These are phyloP conservation scores for Solanum piurae DNA, from an alignment of 257 asterid species.

Conservation along the genomic window DNA sequence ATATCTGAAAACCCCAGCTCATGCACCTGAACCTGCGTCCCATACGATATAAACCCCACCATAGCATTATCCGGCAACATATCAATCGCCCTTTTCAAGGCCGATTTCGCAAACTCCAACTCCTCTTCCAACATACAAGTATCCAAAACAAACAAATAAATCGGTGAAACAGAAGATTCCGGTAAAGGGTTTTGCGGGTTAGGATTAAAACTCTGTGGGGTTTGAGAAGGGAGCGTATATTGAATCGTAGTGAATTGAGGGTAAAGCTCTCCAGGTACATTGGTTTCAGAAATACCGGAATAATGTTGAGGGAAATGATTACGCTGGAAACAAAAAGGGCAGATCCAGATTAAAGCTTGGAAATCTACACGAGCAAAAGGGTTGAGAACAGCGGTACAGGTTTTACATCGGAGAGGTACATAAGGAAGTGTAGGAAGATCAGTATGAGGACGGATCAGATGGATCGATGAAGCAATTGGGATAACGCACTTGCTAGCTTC, in stretches of 20 bases:
- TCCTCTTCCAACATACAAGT: constrained; percentile 97
- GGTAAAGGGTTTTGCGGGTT: constrained; percentile 43
- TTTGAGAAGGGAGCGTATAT: constrained; percentile 22
- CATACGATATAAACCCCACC: constrained; percentile 93
- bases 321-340: constrained; percentile 86
- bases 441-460: constrained; percentile 82
- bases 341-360: constrained; percentile 91
- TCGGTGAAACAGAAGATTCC: constrained; percentile 20
- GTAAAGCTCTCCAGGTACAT: constrained; percentile 77
- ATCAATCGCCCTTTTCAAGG: constrained; percentile 73
- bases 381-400: constrained; percentile 72
- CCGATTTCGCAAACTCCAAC: constrained; percentile 71
- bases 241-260: constrained; percentile 79
- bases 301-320: constrained; percentile 77
- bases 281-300: constrained; percentile 52
- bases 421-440: constrained; percentile 64
- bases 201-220: constrained; percentile 1
- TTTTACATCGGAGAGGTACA: constrained; percentile 76
- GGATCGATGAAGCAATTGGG: constrained; percentile 91
- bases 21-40: constrained; percentile 96
- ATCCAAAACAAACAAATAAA: constrained; percentile 76
- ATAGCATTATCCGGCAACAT: constrained; percentile 81
- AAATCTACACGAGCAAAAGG: constrained; percentile 79
- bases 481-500: constrained; percentile 94
- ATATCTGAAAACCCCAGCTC: constrained; percentile 87